Base-by-base conservation (phyloP, 371 early-diverging fungal species). In the Mucor saturninus region DNA sequence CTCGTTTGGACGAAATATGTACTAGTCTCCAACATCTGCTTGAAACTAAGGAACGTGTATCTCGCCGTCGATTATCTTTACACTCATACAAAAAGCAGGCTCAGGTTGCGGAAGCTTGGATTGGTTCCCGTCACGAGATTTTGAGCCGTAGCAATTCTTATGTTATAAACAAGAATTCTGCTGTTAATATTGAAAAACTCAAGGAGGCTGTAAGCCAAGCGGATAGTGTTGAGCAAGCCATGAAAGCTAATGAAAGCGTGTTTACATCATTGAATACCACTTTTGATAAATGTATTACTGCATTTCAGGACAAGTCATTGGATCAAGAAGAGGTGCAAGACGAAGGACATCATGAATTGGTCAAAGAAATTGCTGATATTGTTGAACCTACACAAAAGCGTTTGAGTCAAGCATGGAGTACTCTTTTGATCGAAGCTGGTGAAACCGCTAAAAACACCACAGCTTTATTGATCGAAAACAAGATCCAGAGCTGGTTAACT, bases 21-120 rank as follows among this genome's bases (percentile, higher is more conserved):
- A 55, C 54, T 1, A 61, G 70, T 28, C 61, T 82, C 28, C 69
- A 76, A 30, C 43, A 64, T 0, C 43, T 79, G 8, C 54, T 82
- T 6, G 75, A 77, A 38, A 67, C 74, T 4, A 79, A 76, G 21
- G 80, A 79, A 54, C 70, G 72, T 9, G 42, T 76, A 4, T 77
- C 80, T 21, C 74, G 78, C 15, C 74, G 74, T 14, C 51, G 64
- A 31, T 55, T 74, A n/a, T 63, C 75, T 0, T 38, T 74, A 2
- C 67, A 76, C 13, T 46, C 72, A 0, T 82, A 59, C 38, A 59
- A 60, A 21, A 74, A 74, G 35, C 75, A 82, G 57, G 71, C 57
- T 4, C 56, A 69, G 10, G 50, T 60, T 0, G 67, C 66, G 37
- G 67, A 60, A 40, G 57, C 60, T 9, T 82, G 83, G 83, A 76